A percentile compares a stretch with the other conserved stretches of the same genome.
Evolutionary conservation across 2,329 filamentous ascomycete species (phyloP).

Genomic region (Exophiala bonariae): DNA sequence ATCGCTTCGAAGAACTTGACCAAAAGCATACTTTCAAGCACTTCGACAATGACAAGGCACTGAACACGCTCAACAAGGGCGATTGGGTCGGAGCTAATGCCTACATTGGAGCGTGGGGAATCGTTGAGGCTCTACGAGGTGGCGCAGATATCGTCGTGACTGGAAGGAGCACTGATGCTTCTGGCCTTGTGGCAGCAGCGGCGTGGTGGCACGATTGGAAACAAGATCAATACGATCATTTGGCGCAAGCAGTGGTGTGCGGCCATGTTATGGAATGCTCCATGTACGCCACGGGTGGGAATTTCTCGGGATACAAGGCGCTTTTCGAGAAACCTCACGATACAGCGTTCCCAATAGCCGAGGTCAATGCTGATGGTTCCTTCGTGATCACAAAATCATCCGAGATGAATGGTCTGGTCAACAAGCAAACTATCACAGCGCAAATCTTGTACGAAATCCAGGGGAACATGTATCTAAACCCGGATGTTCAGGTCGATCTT

Average conservation of each 20-base stretch:
- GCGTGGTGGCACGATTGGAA: constrained; percentile 22
- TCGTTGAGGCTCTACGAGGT: constrained; percentile 28
- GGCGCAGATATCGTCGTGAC: constrained; percentile 34
- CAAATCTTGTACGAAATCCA: constrained; percentile 54
- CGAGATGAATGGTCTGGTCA: constrained; percentile 39
- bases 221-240: constrained; percentile 15
- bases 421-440: constrained; percentile 49
- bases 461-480: constrained; percentile 49
- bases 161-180: constrained; percentile 33
- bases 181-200: constrained; percentile 27
- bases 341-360: constrained; percentile 44
- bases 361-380: constrained; percentile 40
- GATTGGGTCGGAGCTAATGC: constrained; percentile 32
- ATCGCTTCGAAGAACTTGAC: no score
- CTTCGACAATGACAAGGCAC: constrained; percentile 54
- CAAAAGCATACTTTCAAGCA: constrained; percentile 30
- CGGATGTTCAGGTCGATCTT: constrained; percentile 46
- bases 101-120: constrained; percentile 51
- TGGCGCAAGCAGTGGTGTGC: constrained; percentile 25
- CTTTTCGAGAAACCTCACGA: constrained; percentile 42
- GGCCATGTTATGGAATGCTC: constrained; percentile 37
- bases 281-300: constrained; percentile 24
- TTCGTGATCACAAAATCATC: constrained; percentile 43
- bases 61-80: background rate
- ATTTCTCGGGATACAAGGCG: constrained; percentile 47